A percentile compares a stretch with the other conserved stretches of the same genome.
These are phyloP conservation scores for Ligustrum vulgare DNA, from an alignment of 257 asterid genomes.

Conservation along the genomic window DNA sequence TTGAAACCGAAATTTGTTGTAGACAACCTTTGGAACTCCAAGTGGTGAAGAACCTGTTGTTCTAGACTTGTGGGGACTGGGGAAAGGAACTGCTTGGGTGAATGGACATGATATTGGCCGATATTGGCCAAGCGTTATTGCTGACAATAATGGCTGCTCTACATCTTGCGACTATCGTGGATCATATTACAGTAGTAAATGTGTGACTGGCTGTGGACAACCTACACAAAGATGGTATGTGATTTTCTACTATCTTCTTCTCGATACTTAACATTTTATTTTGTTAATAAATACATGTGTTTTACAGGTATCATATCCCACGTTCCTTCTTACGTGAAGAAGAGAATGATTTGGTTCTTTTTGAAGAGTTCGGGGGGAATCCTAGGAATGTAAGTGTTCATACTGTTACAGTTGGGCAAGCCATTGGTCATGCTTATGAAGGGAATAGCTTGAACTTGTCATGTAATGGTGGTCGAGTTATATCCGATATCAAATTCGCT, in stretches of 20 bases:
- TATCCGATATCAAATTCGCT: conserved; percentile 30
- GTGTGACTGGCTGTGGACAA: conserved; percentile 38
- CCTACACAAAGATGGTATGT: conserved; percentile 37
- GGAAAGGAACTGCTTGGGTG: conserved; percentile 50
- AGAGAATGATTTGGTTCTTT: conserved; percentile 33
- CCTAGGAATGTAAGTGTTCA: conserved; percentile 23
- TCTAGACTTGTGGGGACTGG: conserved; percentile 37
- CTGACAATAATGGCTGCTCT: conserved; percentile 2
- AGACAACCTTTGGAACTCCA: conserved; percentile 41
- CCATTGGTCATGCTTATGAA: conserved; percentile 21
- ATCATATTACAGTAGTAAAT: conserved; percentile 17
- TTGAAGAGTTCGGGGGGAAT: conserved; percentile 47
- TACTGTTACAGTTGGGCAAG: conserved; percentile 15
- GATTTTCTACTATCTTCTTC: background rate
- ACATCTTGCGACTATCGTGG: conserved; percentile 33
- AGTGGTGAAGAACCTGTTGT: conserved; percentile 41
- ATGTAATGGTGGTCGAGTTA: conserved; percentile 22
- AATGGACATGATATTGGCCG: conserved; percentile 45
- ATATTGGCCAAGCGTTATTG: conserved; percentile 35
- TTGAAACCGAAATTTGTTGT: background rate
- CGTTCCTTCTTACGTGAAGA: conserved; percentile 29
- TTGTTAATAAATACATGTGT: background rate
- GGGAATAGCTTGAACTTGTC: conserved; percentile 24
- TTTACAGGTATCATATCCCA: conserved; percentile 47
- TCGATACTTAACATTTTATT: background rate